Percentiles rank a stretch among this genome's conserved stretches.
Conservation (phyloP, 495 filamentous ascomycete species). For the Astrothelium macrocarpum region DNA sequence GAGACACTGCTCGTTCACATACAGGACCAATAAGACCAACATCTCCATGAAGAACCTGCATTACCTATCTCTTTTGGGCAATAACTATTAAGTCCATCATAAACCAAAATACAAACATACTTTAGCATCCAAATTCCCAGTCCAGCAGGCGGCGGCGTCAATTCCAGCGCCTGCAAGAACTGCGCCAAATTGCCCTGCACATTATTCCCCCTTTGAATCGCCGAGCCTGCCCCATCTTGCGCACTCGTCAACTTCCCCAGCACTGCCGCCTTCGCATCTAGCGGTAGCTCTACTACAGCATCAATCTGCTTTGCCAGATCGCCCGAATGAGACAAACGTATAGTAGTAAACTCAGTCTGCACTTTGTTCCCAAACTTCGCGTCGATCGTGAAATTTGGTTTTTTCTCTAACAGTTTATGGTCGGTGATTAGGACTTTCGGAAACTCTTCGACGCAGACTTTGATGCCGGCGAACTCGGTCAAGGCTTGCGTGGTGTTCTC, state of each 20-base stretch:
- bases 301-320: background rate
- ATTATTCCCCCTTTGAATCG: background rate
- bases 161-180: background rate
- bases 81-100: too few species aligned
- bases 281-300: background rate
- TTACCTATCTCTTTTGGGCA: too few species aligned
- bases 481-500: background rate
- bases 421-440: too few species aligned
- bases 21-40: too few species aligned
- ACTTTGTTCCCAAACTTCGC: too few species aligned
- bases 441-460: background rate
- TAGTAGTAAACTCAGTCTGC: too few species aligned
- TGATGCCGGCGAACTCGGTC: background rate
- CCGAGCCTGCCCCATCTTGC: background rate
- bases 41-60: too few species aligned
- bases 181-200: background rate
- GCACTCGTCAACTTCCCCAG: background rate
- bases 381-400: too few species aligned
- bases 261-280: background rate
- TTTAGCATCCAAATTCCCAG: too few species aligned
- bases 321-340: background rate
- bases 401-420: too few species aligned
- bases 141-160: background rate
- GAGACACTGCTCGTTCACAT: too few species aligned
- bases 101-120: too few species aligned